Conservation (phyloP, 2,329 filamentous ascomycete genomes). For the Trichoderma aggressivum region DNA sequence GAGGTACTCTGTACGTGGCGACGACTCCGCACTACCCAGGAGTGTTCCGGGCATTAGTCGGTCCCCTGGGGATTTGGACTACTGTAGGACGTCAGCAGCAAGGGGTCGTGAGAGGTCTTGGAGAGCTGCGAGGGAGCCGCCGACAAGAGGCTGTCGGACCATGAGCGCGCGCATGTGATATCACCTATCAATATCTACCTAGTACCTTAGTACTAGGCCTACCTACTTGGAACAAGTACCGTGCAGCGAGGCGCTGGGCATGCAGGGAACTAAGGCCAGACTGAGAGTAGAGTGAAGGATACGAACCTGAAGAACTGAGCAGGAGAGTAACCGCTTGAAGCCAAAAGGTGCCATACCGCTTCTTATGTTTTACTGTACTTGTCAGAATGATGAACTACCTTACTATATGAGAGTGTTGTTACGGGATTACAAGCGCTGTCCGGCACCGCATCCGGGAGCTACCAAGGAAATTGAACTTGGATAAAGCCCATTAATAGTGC, state of each 20-base stretch:
- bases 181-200: not conserved
- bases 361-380: not conserved
- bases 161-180: slow-evolving; percentile 8
- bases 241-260: not conserved
- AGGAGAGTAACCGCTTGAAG: not conserved
- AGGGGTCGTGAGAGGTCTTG: not conserved
- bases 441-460: not conserved
- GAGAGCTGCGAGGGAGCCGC: not conserved
- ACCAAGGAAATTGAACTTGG: not conserved
- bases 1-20: not conserved
- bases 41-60: not conserved
- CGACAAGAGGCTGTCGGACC: not conserved
- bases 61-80: not conserved
- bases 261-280: not conserved
- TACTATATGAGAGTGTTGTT: not conserved
- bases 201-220: not conserved
- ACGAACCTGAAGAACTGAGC: not conserved
- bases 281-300: not conserved
- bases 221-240: not conserved
- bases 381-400: not conserved
- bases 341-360: not conserved
- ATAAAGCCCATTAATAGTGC: not conserved
- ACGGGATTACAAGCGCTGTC: not conserved
- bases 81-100: not conserved
- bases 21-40: slow-evolving; percentile 1